Evolutionary conservation across 2,329 filamentous ascomycete species (phyloP), one percentile per base, ranked within the genome.

Genomic region (Alternaria incomplexa): DNA sequence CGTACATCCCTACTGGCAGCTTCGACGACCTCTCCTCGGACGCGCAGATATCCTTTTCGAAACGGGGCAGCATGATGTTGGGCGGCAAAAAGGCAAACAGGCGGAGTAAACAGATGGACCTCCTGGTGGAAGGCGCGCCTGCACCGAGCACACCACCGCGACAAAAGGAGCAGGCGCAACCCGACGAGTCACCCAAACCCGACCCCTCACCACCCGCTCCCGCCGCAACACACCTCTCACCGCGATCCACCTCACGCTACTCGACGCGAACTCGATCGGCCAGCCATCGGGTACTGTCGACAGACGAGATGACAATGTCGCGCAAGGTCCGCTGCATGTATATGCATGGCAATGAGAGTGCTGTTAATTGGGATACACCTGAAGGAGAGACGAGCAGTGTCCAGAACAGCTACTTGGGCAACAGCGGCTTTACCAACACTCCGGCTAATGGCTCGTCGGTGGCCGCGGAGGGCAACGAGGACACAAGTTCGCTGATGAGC

Each of bases 241-340:
- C 79, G 28, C 77, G 80, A 32, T 77, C 80, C 44, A 55, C 75
- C 78, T 69, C 80, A 74, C 64, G 79, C 73, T 52, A 74, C 77
- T 70, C 80, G 65, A 73, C 69, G 25, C 66, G 73, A 22, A 68
- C 70, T 30, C 77, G 77, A 56, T 73, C 80, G 11, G 71, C 80
- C 44, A 66, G 73, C 56, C 78, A 78, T 52, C 82, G 87, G 60
- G 83, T 85, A 20, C 82, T 90, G 28, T 90, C 88, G n/a, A 81
- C 86, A 2, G 88, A 90, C 68, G 88, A 90, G 73, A 87, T 88
- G 70, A 85, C 86, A 73, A 80, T 90, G 62, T 90, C 88, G 30
- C 84, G 86, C 64, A 87, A 87, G 65, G 87, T 90, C 36, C 83
- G 88, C 28, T 81, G 86, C 65, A 90, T 90, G 87, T 90, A 90